Evolutionary conservation across 345 rosid genomes (phyloP).

Genomic region (Populus pruinosa): DNA sequence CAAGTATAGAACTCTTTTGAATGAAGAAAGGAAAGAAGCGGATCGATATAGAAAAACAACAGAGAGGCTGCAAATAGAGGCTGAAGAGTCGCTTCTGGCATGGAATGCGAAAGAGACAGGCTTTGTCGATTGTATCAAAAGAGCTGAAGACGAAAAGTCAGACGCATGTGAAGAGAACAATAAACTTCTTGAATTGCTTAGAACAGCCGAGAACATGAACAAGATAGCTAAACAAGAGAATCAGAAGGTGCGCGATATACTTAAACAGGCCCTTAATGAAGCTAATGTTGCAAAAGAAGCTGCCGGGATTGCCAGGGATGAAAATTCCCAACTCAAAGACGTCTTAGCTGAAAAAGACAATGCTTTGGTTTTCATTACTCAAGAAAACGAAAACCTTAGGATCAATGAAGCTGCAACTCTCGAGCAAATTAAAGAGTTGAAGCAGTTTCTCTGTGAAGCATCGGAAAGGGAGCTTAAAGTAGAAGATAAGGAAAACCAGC

Average conservation of each 20-base stretch:
- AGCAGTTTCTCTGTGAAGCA: conserved; percentile 43
- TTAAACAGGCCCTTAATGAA: conserved; percentile 84
- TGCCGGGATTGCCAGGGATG: conserved; percentile 59
- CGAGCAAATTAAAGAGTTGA: conserved; percentile 61
- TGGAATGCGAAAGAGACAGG: conserved; percentile 81
- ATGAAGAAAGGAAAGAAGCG: conserved; percentile 49
- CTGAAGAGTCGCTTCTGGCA: conserved; percentile 67
- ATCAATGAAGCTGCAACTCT: conserved; percentile 52
- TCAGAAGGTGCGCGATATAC: conserved; percentile 61
- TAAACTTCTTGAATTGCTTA: conserved; percentile 44
- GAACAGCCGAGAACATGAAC: conserved; percentile 39
- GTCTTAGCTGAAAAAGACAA: conserved; percentile 55
- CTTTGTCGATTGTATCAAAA: conserved; percentile 59
- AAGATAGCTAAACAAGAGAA: conserved; percentile 58
- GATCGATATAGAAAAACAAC: conserved; percentile 51
- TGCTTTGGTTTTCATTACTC: conserved; percentile 47
- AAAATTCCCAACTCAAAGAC: conserved; percentile 75
- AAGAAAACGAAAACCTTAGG: conserved; percentile 59
- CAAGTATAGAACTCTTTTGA: conserved; percentile 19
- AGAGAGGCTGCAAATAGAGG: conserved; percentile 67
- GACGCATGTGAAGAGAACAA: conserved; percentile 46
- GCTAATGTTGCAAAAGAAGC: conserved; percentile 89
- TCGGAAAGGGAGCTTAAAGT: conserved; percentile 16
- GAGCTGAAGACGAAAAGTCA: conserved; percentile 69
- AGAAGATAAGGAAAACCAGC: conserved; percentile 19